Conservation (phyloP, 1,284 basidiomycete genomes). For the Moniliella sp. region DNA sequence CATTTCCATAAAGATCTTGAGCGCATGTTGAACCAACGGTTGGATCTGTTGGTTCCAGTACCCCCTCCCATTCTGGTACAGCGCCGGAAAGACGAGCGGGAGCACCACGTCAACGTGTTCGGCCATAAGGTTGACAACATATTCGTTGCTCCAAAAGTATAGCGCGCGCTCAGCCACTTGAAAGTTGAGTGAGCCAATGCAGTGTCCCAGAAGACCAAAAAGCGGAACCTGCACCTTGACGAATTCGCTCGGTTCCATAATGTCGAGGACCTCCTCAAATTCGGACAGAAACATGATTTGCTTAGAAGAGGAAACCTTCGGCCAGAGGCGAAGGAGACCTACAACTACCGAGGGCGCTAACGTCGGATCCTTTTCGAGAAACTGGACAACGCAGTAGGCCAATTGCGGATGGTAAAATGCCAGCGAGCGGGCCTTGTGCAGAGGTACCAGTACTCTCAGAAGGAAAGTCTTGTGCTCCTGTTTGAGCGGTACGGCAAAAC, state of each 20-base stretch:
- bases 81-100: constrained; percentile 89
- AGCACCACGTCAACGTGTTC: constrained; percentile 74
- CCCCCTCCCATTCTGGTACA: constrained; percentile 85
- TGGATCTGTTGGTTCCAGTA: constrained; percentile 99
- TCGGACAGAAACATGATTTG: constrained; percentile 99
- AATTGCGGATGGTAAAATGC: constrained; percentile 93
- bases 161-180: constrained; percentile 42
- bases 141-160: constrained; percentile 58
- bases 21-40: constrained; percentile 86
- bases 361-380: constrained; percentile 80
- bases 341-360: constrained; percentile 87
- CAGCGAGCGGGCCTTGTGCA: constrained; percentile 92
- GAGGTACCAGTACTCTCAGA: constrained; percentile 71
- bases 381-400: constrained; percentile 96
- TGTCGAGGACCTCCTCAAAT: constrained; percentile 94
- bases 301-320: constrained; percentile 98
- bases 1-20: constrained; percentile 98
- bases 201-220: constrained; percentile 81
- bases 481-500: constrained; percentile 90
- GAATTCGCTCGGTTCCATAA: constrained; percentile 89
- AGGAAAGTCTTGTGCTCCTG: constrained; percentile 98
- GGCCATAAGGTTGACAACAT: constrained; percentile 96
- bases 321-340: constrained; percentile 87
- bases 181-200: constrained; percentile 98
- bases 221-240: constrained; percentile 86